Evolutionary conservation across 2,329 filamentous ascomycete species (phyloP).

Genomic region (Alternaria consortialis): DNA sequence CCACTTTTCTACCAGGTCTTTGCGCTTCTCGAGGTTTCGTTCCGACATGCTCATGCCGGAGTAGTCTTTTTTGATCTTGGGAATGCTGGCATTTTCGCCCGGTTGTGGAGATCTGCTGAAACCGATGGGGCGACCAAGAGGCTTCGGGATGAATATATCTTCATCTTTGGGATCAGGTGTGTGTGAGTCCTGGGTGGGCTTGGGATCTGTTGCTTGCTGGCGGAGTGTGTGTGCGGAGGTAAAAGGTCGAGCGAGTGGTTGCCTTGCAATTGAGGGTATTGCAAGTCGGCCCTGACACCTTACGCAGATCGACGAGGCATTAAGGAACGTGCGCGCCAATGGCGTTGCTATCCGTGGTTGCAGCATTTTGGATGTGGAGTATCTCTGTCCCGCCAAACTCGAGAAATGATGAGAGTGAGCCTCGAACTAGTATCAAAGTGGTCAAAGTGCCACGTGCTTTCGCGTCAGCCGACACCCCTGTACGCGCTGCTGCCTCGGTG

Average conservation of each 20-base stretch:
- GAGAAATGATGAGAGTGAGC: constrained; percentile 22
- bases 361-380: constrained; percentile 35
- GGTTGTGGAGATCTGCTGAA: constrained; percentile 74
- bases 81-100: constrained; percentile 84
- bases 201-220: constrained; percentile 23
- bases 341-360: constrained; percentile 41
- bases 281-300: constrained; percentile 25
- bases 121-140: constrained; percentile 79
- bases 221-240: constrained; percentile 35
- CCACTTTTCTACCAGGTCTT: constrained; percentile 79
- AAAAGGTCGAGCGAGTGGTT: constrained; percentile 31
- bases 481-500: constrained; percentile 28
- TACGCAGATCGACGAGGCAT: constrained; percentile 24
- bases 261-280: constrained; percentile 20
- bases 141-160: constrained; percentile 59
- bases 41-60: constrained; percentile 43
- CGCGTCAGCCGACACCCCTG: constrained; percentile 25
- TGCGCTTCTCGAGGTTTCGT: constrained; percentile 74
- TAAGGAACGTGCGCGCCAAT: constrained; percentile 25
- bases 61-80: constrained; percentile 55
- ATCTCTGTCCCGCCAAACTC: constrained; percentile 14
- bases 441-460: constrained; percentile 28
- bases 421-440: constrained; percentile 23
- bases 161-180: constrained; percentile 32
- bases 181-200: constrained; percentile 13